A percentile compares a stretch with the other conserved stretches of the same genome.
Evolutionary conservation across 2,329 filamentous ascomycete genomes (phyloP).

Genomic region (Paracamarosporium sp.): DNA sequence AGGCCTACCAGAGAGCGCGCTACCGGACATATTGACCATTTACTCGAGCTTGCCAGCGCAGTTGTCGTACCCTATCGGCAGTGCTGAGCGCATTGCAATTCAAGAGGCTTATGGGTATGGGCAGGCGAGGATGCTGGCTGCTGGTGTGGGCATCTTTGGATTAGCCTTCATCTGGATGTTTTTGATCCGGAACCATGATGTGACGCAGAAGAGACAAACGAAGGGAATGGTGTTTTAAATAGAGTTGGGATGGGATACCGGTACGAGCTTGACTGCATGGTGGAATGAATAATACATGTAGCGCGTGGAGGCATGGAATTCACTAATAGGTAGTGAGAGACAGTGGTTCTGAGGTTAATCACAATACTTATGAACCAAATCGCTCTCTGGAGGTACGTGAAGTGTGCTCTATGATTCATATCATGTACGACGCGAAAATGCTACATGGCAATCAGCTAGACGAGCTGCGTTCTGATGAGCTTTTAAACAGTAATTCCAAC

Average conservation of each 20-base stretch:
- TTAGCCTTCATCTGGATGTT: constrained; percentile 16
- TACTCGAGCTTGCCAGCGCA: constrained; percentile 62
- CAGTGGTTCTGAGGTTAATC: too few relatives aligned
- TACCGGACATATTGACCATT: constrained; percentile 47
- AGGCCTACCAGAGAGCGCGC: constrained; percentile 49
- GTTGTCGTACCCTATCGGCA: constrained; percentile 58
- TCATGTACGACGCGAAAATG: too few relatives aligned
- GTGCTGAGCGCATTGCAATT: constrained; percentile 51
- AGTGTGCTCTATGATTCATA: too few relatives aligned
- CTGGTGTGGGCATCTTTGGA: constrained; percentile 13
- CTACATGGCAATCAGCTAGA: too few relatives aligned
- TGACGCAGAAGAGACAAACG: constrained; percentile 9
- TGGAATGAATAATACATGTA: too few relatives aligned
- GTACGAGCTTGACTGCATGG: background rate
- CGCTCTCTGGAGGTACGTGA: too few relatives aligned
- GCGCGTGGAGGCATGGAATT: too few relatives aligned
- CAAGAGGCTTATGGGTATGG: constrained; percentile 33
- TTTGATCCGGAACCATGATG: constrained; percentile 18
- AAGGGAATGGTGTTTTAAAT: constrained; percentile 18
- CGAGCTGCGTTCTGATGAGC: too few relatives aligned
- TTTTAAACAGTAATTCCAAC: too few relatives aligned
- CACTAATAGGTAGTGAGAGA: too few relatives aligned
- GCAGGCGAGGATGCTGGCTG: constrained; percentile 15
- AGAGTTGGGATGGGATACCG: too few relatives aligned
- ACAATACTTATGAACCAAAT: too few relatives aligned